phyloP scores from a whole-genome alignment of 2,329 filamentous ascomycete species.

The Cercospora beticola region DNA sequence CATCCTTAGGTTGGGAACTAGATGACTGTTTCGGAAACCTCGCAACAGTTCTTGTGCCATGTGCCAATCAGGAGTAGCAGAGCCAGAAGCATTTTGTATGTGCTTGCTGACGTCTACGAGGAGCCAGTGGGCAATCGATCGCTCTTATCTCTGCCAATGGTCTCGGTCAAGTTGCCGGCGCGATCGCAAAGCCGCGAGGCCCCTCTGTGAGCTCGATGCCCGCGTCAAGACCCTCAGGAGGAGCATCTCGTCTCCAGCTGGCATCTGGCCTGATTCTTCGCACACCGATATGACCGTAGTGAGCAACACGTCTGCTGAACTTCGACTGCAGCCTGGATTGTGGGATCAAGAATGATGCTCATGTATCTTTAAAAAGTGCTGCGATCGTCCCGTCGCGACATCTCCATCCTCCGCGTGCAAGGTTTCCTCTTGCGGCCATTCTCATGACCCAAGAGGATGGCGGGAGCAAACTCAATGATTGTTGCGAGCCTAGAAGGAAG shows the following conservation, averaged over 20 bases:
- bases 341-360: background rate
- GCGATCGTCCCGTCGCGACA: background rate
- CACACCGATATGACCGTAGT: background rate
- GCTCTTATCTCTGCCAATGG: background rate
- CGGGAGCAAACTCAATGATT: background rate
- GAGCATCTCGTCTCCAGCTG: background rate
- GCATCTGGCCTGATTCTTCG: background rate
- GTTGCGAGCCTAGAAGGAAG: background rate
- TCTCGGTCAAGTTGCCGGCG: background rate
- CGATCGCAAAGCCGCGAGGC: background rate
- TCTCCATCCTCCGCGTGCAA: background rate
- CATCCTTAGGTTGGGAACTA: background rate
- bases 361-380: background rate
- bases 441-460: background rate
- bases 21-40: background rate
- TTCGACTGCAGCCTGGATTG: background rate
- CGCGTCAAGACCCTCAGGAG: background rate
- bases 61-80: background rate
- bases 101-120: background rate
- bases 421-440: background rate
- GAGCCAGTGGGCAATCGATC: background rate
- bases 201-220: background rate
- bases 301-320: background rate
- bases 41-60: background rate
- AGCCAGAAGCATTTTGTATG: background rate